Evolutionary conservation across 768 basidiomycete species (phyloP).

Genomic region (Hericium erinaceus): DNA sequence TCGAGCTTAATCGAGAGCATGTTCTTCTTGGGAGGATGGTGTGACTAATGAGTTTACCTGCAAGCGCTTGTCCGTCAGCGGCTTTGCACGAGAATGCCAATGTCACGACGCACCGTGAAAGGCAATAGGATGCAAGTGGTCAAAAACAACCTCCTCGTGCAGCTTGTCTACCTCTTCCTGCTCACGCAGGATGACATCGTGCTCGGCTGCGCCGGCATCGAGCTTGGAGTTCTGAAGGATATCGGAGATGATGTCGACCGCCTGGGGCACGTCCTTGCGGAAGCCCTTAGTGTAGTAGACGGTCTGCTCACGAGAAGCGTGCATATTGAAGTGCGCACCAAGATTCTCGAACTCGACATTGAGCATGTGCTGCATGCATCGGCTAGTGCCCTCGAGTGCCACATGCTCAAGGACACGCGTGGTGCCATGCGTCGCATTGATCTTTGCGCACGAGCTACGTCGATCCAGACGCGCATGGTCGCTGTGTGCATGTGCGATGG

Average conservation of each 20-base stretch:
- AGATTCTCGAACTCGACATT: constrained; percentile 98
- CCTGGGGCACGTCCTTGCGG: constrained; percentile 82
- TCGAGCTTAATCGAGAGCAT: constrained; percentile 91
- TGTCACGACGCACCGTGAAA: constrained; percentile 71
- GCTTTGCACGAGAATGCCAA: not conserved
- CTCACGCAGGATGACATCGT: constrained; percentile 94
- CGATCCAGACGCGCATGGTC: constrained; percentile 99
- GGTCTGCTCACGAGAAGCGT: constrained; percentile 97
- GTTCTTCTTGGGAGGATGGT: constrained; percentile 93
- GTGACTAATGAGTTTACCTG: constrained; percentile 90
- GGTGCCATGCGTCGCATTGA: constrained; percentile 87
- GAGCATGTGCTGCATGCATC: constrained; percentile 81
- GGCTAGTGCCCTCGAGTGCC: constrained; percentile 94
- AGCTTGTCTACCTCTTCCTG: constrained; percentile 99
- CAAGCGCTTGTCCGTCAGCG: constrained; percentile 3
- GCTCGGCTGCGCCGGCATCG: constrained; percentile 77
- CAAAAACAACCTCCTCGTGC: constrained; percentile 96
- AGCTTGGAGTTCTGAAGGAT: constrained; percentile 96
- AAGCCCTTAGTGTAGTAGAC: constrained; percentile 99
- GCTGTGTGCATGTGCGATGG: constrained; percentile 90
- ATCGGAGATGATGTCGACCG: constrained; percentile 96
- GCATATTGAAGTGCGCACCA: constrained; percentile 95
- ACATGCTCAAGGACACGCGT: constrained; percentile 99
- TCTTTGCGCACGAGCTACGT: constrained; percentile 98
- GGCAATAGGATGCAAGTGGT: constrained; percentile 93